Percentiles rank a stretch among this genome's conserved stretches.
These are phyloP conservation scores for Spencermartinsiella ligniputridi DNA, from an alignment of 1,139 yeast species.

Conservation along the genomic window DNA sequence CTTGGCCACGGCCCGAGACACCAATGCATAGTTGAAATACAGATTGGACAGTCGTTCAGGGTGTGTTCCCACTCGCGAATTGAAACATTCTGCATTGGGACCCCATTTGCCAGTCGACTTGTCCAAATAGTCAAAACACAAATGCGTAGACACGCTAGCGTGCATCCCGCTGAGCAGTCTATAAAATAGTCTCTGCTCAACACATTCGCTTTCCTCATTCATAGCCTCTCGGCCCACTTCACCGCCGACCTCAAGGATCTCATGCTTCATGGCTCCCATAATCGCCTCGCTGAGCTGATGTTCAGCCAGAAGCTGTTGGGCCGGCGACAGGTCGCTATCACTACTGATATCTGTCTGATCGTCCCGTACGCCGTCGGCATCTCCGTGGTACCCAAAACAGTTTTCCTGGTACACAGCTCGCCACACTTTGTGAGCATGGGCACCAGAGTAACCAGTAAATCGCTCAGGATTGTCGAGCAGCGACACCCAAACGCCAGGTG, in stretches of 20 bases:
- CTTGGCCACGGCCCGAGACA: slow-evolving; percentile 76
- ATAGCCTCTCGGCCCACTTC: slow-evolving; percentile 28
- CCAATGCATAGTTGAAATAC: slow-evolving; percentile 87
- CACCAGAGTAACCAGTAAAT: slow-evolving; percentile 94
- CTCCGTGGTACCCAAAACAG: slow-evolving; percentile 63
- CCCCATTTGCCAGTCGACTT: slow-evolving; percentile 73
- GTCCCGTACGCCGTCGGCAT: slow-evolving; percentile 25
- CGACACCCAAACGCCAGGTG: slow-evolving; percentile 73
- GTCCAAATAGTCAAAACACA: slow-evolving; percentile 79
- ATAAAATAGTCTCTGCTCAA: slow-evolving; percentile 83
- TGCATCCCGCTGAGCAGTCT: slow-evolving; percentile 91
- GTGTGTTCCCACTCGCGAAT: slow-evolving; percentile 83
- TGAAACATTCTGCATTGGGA: slow-evolving; percentile 76
- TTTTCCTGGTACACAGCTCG: slow-evolving; percentile 85
- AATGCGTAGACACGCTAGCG: slow-evolving; percentile 90
- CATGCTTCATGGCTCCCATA: slow-evolving; percentile 22
- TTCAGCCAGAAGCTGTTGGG: slow-evolving; percentile 14
- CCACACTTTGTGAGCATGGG: slow-evolving; percentile 92
- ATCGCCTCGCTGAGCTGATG: slow-evolving; percentile 20
- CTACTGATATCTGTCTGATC: background rate
- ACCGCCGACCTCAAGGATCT: slow-evolving; percentile 29
- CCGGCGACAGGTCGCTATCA: slow-evolving; percentile 3
- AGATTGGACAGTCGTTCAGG: slow-evolving; percentile 88
- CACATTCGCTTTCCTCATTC: slow-evolving; percentile 44
- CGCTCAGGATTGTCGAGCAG: slow-evolving; percentile 88